A percentile compares a stretch with the other conserved stretches of the same genome.
These are phyloP conservation scores for Psilocybe cubensis DNA, from an alignment of 768 basidiomycete species.

Conservation along the genomic window DNA sequence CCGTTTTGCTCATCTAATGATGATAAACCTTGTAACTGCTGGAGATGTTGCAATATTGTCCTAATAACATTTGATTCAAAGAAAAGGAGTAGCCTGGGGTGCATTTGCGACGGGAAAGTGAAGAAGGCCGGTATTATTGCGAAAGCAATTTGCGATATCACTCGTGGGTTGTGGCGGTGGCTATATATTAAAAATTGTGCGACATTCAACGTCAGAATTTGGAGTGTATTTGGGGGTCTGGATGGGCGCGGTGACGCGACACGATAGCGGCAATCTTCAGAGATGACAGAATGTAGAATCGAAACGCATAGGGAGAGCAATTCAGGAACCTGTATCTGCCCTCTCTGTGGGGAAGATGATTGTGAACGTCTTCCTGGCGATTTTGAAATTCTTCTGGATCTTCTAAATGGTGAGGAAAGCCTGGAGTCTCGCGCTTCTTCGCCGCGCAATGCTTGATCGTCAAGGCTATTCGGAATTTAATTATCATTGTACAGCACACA, in stretches of 20 bases:
- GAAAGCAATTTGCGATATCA: slow-evolving; percentile 63
- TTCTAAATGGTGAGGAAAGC: slow-evolving; percentile 47
- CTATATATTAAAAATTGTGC: slow-evolving; percentile 65
- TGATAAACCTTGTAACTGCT: background rate
- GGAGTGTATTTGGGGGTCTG: slow-evolving; percentile 77
- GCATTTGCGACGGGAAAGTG: slow-evolving; percentile 68
- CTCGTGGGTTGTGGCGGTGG: slow-evolving; percentile 52
- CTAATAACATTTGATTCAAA: slow-evolving; percentile 67
- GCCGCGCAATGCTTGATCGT: slow-evolving; percentile 16
- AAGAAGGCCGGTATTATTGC: slow-evolving; percentile 77
- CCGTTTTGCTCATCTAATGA: background rate
- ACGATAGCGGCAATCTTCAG: slow-evolving; percentile 74
- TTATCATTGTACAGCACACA: background rate
- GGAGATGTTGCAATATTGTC: slow-evolving; percentile 52
- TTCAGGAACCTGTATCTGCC: slow-evolving; percentile 45
- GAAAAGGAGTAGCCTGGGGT: slow-evolving; percentile 63
- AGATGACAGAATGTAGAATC: slow-evolving; percentile 63
- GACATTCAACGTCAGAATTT: slow-evolving; percentile 71
- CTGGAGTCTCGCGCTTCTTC: slow-evolving; percentile 26
- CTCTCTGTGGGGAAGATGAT: slow-evolving; percentile 49
- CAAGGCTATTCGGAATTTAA: slow-evolving; percentile 14
- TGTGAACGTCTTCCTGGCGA: slow-evolving; percentile 48
- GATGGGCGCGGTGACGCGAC: slow-evolving; percentile 60
- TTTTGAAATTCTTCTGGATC: slow-evolving; percentile 46
- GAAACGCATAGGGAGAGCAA: slow-evolving; percentile 63